Percentiles rank a stretch among this genome's conserved stretches.
phyloP scores from a whole-genome alignment of 2,329 filamentous ascomycete species.

The Clarireedia monteithiana region DNA sequence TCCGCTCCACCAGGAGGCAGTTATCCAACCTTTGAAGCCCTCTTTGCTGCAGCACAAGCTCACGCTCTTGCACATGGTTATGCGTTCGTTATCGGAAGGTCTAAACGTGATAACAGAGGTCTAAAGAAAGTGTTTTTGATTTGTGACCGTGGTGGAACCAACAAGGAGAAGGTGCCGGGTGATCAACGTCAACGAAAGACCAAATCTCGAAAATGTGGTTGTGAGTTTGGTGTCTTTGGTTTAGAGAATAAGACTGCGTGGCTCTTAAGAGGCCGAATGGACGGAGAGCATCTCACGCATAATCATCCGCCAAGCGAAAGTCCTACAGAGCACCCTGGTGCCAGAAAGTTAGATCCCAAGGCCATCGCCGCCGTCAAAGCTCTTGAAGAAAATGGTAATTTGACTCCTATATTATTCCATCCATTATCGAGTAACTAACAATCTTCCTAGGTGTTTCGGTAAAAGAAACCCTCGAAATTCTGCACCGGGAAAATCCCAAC shows the following conservation, averaged over 20 bases:
- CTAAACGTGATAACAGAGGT: slow-evolving; percentile 56
- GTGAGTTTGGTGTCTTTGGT: slow-evolving; percentile 62
- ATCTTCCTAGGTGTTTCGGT: slow-evolving; percentile 51
- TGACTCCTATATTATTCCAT: neutral
- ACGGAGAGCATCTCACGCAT: slow-evolving; percentile 48
- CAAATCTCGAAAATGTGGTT: slow-evolving; percentile 61
- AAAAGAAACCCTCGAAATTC: slow-evolving; percentile 56
- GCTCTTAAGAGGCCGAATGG: slow-evolving; percentile 57
- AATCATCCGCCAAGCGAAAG: slow-evolving; percentile 62
- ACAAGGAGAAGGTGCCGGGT: slow-evolving; percentile 37
- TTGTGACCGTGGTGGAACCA: slow-evolving; percentile 59
- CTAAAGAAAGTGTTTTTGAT: slow-evolving; percentile 62
- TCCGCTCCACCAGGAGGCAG: slow-evolving; percentile 51
- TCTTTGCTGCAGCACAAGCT: slow-evolving; percentile 55
- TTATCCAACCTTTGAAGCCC: slow-evolving; percentile 55
- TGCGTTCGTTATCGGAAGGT: slow-evolving; percentile 59
- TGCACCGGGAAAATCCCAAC: slow-evolving; percentile 56
- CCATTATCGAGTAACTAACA: slow-evolving; percentile 19
- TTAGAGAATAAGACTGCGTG: slow-evolving; percentile 61
- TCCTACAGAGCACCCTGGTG: slow-evolving; percentile 57
- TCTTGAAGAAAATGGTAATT: slow-evolving; percentile 57
- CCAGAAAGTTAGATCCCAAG: slow-evolving; percentile 57
- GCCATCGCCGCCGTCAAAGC: slow-evolving; percentile 61
- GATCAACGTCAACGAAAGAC: slow-evolving; percentile 48
- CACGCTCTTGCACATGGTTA: slow-evolving; percentile 62